Evolutionary conservation across 2,329 filamentous ascomycete species (phyloP), one percentile per base, ranked within the genome.

Genomic region (Xylariaceae sp.): DNA sequence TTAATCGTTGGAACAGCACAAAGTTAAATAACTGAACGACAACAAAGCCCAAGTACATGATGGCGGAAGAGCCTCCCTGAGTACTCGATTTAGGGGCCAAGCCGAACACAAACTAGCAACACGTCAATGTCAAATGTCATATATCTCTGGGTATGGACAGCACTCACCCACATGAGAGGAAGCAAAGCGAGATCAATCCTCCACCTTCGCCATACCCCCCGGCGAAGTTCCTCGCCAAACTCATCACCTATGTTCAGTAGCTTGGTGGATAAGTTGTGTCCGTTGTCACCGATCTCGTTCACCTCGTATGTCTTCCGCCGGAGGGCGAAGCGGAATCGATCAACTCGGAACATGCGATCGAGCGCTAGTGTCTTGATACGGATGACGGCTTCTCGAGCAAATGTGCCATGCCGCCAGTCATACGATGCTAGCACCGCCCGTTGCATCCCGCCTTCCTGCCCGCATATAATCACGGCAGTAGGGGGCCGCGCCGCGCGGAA

Each of bases 351-450:
- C 53, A 63, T 59, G 6, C 58, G 41, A 11, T 61, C 55, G 8
- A 59, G 17, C 19, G 59, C 54, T 12, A 49, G 19, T 1, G 61
- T 61, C 33, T 58, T 58, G 14, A 63, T 46, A 6, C 58, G 54
- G 17, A 61, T 45, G 1, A 63, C 52, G 21, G 59, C 39, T 31
- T 61, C 55, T 16, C 54, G 52, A 1, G 50, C 44, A 16, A 63
- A 61, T 2, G 16, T 53, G 16, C 33, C 41, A 3, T 39, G 37
- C 23, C 34, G 40, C 57, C 60, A 61, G 31, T 61, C 52, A 14
- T 63, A 61, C 14, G 58, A 61, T n/a, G 58, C 61, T 21, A 61
- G 41, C 4, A 60, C 43, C 3, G 75, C 54, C 28, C 61, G 53
- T 33, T 63, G 61, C 61, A 63, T 63, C 7, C 55, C 61, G 11